phyloP scores from a whole-genome alignment of 2,329 filamentous ascomycete species.

The Stagonosporopsis rhizophila region DNA sequence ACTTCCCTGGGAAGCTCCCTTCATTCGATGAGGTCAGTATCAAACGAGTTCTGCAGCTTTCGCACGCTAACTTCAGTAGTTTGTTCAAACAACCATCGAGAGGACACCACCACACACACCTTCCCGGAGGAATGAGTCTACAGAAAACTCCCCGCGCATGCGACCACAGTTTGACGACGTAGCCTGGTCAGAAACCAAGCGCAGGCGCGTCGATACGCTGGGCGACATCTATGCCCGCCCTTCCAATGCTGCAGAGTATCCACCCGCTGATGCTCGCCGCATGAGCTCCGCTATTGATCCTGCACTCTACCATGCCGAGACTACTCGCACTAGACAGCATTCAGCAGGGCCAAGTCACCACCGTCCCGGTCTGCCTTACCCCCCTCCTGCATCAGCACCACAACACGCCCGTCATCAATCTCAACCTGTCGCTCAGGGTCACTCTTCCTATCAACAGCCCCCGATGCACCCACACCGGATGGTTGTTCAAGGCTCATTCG shows the following conservation, averaged over 20 bases:
- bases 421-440: slow-evolving; percentile 29
- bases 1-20: slow-evolving; percentile 34
- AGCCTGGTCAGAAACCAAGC: slow-evolving; percentile 36
- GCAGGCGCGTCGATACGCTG: slow-evolving; percentile 38
- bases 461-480: slow-evolving; percentile 19
- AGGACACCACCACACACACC: slow-evolving; percentile 46
- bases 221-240: slow-evolving; percentile 32
- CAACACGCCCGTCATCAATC: slow-evolving; percentile 40
- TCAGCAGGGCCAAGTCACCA: slow-evolving; percentile 29
- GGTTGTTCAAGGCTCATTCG: slow-evolving; percentile 18
- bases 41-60: too few species aligned
- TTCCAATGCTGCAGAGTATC: slow-evolving; percentile 24
- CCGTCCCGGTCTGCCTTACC: slow-evolving; percentile 39
- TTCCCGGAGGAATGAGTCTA: slow-evolving; percentile 34
- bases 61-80: slow-evolving; percentile 26
- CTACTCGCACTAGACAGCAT: slow-evolving; percentile 14
- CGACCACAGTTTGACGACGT: slow-evolving; percentile 41
- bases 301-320: slow-evolving; percentile 20
- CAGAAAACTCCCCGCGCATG: slow-evolving; percentile 38
- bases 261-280: slow-evolving; percentile 25
- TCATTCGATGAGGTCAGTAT: slow-evolving; percentile 41
- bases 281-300: slow-evolving; percentile 34
- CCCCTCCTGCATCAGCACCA: slow-evolving; percentile 23
- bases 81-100: slow-evolving; percentile 38
- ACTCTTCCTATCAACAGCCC: slow-evolving; percentile 9